Percentiles rank a stretch among this genome's conserved stretches.
Conservation (phyloP, 352 stramenopile species). For the Blastocystis sp. region DNA sequence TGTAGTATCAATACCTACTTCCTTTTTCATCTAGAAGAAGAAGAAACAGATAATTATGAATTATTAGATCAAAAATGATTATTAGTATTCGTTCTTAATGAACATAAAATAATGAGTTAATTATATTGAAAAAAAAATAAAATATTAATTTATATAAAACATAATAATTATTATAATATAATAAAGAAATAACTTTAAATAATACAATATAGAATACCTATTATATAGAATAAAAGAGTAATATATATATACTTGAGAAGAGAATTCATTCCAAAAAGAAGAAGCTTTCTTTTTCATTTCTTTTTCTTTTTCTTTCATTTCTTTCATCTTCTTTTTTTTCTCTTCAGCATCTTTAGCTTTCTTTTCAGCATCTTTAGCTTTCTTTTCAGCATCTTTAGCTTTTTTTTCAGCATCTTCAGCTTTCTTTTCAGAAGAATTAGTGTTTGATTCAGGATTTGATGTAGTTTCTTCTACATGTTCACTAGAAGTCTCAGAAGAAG, state of each 20-base stretch:
- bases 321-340: conserved; percentile 16
- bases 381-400: conserved; percentile 1
- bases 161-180: background rate
- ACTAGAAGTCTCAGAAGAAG: background rate
- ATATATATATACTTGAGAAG: background rate
- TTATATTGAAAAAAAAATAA: conserved; percentile 17
- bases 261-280: conserved; percentile 36
- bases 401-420: conserved; percentile 1
- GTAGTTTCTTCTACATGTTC: background rate
- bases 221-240: too few species aligned
- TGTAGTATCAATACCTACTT: background rate
- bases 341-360: conserved; percentile 6
- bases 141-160: conserved; percentile 22
- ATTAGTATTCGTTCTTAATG: background rate
- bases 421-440: background rate
- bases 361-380: conserved; percentile 17
- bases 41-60: background rate
- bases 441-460: background rate
- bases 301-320: conserved; percentile 22
- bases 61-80: background rate
- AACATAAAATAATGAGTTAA: background rate
- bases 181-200: too few species aligned
- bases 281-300: conserved; percentile 7
- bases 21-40: too few species aligned
- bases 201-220: too few species aligned